Evolutionary conservation across 106 monocot genomes (phyloP).

Genomic region (Dendrobium catenatum): DNA sequence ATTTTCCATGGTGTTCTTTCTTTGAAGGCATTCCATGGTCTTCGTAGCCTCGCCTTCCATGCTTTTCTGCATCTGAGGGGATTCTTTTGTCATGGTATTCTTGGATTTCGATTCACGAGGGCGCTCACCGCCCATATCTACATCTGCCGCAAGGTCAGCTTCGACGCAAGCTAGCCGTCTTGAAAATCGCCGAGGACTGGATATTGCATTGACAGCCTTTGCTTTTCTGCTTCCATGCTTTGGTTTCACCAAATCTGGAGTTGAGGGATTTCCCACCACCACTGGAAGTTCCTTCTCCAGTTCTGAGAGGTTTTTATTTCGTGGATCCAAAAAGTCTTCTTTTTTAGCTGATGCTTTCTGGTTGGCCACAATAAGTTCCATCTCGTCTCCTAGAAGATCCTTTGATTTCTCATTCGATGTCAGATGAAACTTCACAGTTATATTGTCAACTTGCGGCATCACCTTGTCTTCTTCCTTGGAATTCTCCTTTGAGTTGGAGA

Average conservation of each 20-base stretch:
- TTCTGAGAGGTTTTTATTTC: not conserved
- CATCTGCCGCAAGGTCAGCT: slow-evolving; percentile 8
- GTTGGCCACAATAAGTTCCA: not conserved
- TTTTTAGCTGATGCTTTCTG: not conserved
- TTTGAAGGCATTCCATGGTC: not conserved
- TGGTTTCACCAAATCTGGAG: not conserved
- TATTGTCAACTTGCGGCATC: not conserved
- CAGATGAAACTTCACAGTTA: not conserved
- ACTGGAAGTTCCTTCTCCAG: slow-evolving; percentile 3
- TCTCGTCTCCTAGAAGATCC: not conserved
- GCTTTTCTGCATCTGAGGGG: too few species aligned
- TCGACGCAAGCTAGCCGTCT: slow-evolving; percentile 31
- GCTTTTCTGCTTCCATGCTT: not conserved
- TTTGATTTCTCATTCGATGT: not conserved
- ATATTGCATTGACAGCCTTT: slow-evolving; percentile 1
- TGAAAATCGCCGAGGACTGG: slow-evolving; percentile 22
- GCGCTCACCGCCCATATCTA: slow-evolving; percentile 6
- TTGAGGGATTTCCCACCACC: not conserved
- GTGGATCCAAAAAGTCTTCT: not conserved
- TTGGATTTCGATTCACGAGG: not conserved
- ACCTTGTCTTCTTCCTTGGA: not conserved
- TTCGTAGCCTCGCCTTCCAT: too few species aligned
- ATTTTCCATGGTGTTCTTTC: not conserved
- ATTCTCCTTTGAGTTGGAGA: not conserved
- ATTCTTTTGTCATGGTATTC: not conserved